A percentile compares a stretch with the other conserved stretches of the same genome.
Conservation (phyloP, 495 filamentous ascomycete genomes). For the Letharia lupina region DNA sequence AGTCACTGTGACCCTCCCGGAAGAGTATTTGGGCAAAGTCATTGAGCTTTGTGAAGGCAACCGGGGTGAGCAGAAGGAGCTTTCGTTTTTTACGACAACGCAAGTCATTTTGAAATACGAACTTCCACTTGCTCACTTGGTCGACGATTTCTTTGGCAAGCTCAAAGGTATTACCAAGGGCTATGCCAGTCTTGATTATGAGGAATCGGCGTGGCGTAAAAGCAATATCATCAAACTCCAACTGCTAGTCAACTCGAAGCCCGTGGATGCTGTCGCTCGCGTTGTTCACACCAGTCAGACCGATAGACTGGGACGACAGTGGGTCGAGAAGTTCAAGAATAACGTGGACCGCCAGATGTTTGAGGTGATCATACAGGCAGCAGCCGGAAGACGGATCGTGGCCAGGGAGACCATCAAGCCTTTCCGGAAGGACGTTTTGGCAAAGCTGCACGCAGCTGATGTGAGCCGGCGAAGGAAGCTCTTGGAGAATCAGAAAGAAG, state of each 20-base stretch:
- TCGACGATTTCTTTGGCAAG: slow-evolving; percentile 97
- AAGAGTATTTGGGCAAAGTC: slow-evolving; percentile 86
- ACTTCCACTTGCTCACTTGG: slow-evolving; percentile 75
- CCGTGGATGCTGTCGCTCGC: slow-evolving; percentile 90
- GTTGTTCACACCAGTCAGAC: slow-evolving; percentile 77
- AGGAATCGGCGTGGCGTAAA: slow-evolving; percentile 80
- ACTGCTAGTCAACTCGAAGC: slow-evolving; percentile 81
- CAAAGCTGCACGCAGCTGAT: slow-evolving; percentile 90
- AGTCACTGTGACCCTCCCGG: slow-evolving; percentile 82
- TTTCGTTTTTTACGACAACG: slow-evolving; percentile 86
- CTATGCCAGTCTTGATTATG: slow-evolving; percentile 84
- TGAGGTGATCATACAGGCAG: slow-evolving; percentile 91
- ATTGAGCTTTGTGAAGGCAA: slow-evolving; percentile 93
- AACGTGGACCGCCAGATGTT: slow-evolving; percentile 95
- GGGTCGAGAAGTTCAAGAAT: slow-evolving; percentile 96
- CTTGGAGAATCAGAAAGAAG: slow-evolving; percentile 95
- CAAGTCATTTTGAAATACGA: slow-evolving; percentile 95
- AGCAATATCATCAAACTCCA: slow-evolving; percentile 84
- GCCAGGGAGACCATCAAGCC: slow-evolving; percentile 94
- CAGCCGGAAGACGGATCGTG: slow-evolving; percentile 71
- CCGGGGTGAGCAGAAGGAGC: slow-evolving; percentile 72
- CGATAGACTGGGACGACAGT: slow-evolving; percentile 64
- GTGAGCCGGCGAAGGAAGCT: slow-evolving; percentile 74
- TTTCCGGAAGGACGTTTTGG: slow-evolving; percentile 88
- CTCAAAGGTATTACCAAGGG: slow-evolving; percentile 81